These are phyloP conservation scores for Yamadazyma atlantica DNA, from an alignment of 1,139 yeast species.

Conservation along the genomic window DNA sequence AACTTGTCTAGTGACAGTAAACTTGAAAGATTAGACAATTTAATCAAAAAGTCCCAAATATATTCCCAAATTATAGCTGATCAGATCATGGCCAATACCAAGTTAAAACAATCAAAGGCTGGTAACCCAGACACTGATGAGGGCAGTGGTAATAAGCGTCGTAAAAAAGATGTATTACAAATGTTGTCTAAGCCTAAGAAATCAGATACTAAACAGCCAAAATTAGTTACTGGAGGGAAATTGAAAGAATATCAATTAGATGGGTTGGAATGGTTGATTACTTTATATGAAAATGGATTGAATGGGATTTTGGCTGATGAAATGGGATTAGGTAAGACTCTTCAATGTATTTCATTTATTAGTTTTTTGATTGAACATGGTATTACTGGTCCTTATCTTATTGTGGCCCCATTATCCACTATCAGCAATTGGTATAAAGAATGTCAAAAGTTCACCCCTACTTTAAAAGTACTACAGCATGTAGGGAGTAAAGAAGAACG, in stretches of 20 bases:
- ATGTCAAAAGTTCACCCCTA: conserved; percentile 71
- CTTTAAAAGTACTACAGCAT: conserved; percentile 60
- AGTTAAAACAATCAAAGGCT: conserved; percentile 10
- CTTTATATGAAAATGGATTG: conserved; percentile 87
- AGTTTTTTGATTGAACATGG: conserved; percentile 79
- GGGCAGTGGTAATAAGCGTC: conserved; percentile 5
- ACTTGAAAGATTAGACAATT: conserved; percentile 60
- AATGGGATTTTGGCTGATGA: conserved; percentile 96
- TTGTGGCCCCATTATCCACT: conserved; percentile 87
- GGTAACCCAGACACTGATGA: conserved; percentile 1
- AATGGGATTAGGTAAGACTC: conserved; percentile 94
- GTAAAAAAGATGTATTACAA: conserved; percentile 12
- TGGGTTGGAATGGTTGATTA: conserved; percentile 87
- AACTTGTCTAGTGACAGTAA: conserved; percentile 42
- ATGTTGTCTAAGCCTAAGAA: conserved; percentile 22
- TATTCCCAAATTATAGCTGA: conserved; percentile 84
- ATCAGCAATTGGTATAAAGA: conserved; percentile 83
- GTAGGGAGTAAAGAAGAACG: conserved; percentile 65
- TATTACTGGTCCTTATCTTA: conserved; percentile 77
- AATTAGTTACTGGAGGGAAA: conserved; percentile 59
- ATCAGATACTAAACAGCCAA: conserved; percentile 52
- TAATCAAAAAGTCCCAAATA: conserved; percentile 80
- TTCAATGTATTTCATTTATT: conserved; percentile 79
- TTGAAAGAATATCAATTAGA: conserved; percentile 85
- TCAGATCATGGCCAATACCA: conserved; percentile 50